Base-by-base conservation (phyloP, 2,329 filamentous ascomycete genomes). In the Tolypocladium ovalisporum region DNA sequence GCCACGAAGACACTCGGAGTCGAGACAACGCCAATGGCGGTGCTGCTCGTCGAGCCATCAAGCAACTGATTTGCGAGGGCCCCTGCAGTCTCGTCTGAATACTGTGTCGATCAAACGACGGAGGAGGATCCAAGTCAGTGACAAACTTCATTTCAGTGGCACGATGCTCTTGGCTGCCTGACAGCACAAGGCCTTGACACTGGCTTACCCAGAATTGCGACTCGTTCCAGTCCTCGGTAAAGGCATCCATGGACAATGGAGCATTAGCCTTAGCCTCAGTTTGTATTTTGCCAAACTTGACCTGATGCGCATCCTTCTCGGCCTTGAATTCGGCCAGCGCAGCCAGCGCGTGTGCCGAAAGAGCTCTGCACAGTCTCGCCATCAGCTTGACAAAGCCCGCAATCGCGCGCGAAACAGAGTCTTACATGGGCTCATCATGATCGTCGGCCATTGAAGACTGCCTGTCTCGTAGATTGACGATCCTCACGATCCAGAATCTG, bases 161-260 rank as follows among this genome's bases (percentile, higher is more conserved):
- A 15, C 44, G 19, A 8, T 29, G 44, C 17, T 32, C 44, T 17
- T 9, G 8, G 44, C 27, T n/a, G 44, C 44, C 17, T 29, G 17
- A n/a, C 27, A 32, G n/a, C 44, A 19, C 27, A 19, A 6, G 17
- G 35, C 27, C 35, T 22, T 15, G 24, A 54, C 42, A 15, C 37
- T 36, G 22, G 67, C 77, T 42, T 76, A 89, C 85, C 89, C 89
- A 94, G 66, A 94, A 94, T 71, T 93, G 89, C 60, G 83, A 87
- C 66, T 87, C 82, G 66, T 92, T 89, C 89, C 89, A 94, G 70
- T 93, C 86, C 71, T 93, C 89, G 1, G 78, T 77, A 65, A 93
- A 94, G 1, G 80, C 75, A 35, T 88, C 83, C 82, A 93, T 93
- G 19, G 74, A 76, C 56, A 81, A 60, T 42, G 70, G 68, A 36